Evolutionary conservation across 1,139 yeast genomes (phyloP), one percentile per base, ranked within the genome.

Genomic region (Taphrina communis): DNA sequence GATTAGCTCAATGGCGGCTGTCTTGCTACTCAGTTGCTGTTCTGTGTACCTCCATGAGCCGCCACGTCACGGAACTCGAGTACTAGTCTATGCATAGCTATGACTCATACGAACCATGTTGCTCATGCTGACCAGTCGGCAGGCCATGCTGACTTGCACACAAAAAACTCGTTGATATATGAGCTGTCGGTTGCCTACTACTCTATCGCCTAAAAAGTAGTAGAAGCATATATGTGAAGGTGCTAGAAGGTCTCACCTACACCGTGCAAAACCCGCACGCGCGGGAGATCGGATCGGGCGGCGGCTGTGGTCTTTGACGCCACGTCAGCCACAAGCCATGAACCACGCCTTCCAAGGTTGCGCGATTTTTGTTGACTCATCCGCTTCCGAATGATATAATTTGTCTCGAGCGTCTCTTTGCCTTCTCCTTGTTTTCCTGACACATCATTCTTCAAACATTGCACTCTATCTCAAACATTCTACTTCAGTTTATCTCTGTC

Each of bases 331-430:
- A 50, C 11, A 1, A 50, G 53, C 53, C 53, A 50, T n/a, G 36
- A 50, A 50, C n/a, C 53, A 50, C 53, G 53, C 53, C 53, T 19
- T 50, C 31, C 31, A 25, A 25, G 31, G 31, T 25, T 25, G 31
- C 31, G 53, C 19, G 31, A 8, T 50, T 50, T 25, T 50, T 50
- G 53, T 50, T 50, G 53, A 50, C 53, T 50, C 53, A 50, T 50
- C 53, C 53, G 53, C 53, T 50, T 50, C 53, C 53, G 53, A 9
- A 50, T 50, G 53, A 50, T 50, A 50, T 50, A 50, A 50, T 50
- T 19, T 50, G 36, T 50, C 36, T 50, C 36, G 48, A 44, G 48
- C 48, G 12, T 17, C n/a, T 50, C 31, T 25, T 25, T 25, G 31
- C 31, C 31, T n/a, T 11, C n/a, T 50, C 53, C n/a, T 21, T 6